Evolutionary conservation across 202 grass and related monocot species (phyloP).

Genomic region (Digitaria exilis): DNA sequence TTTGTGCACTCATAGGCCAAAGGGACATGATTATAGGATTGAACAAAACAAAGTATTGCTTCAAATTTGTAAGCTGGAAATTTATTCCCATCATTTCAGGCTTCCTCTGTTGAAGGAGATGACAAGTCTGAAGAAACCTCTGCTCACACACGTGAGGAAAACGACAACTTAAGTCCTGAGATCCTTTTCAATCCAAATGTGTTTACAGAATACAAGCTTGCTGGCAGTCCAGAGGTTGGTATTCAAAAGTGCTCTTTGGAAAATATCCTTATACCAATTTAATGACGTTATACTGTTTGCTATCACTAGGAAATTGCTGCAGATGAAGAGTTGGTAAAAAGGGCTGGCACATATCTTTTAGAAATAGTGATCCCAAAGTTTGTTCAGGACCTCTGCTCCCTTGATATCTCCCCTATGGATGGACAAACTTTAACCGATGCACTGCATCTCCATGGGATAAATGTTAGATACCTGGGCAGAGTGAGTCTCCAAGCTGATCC

Average conservation of each 20-base stretch:
- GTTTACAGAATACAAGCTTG: constrained; percentile 95
- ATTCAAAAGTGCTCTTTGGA: constrained; percentile 6
- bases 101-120: constrained; percentile 39
- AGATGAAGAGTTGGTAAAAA: constrained; percentile 80
- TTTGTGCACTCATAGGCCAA: neutral
- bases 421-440: constrained; percentile 90
- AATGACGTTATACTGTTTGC: constrained; percentile 23
- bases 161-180: constrained; percentile 38
- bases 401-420: constrained; percentile 95
- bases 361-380: constrained; percentile 90
- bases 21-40: neutral
- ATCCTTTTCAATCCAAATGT: constrained; percentile 97
- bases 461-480: constrained; percentile 94
- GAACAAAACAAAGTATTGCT: neutral
- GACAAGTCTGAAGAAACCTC: constrained; percentile 42
- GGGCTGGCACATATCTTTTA: constrained; percentile 71
- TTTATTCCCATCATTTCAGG: constrained; percentile 40
- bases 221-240: constrained; percentile 79
- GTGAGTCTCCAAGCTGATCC: constrained; percentile 55
- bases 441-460: constrained; percentile 91
- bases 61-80: constrained; percentile 18
- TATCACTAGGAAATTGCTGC: constrained; percentile 73
- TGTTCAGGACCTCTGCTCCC: constrained; percentile 87
- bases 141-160: constrained; percentile 15
- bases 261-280: constrained; percentile 22